phyloP scores from a whole-genome alignment of 2,329 filamentous ascomycete species.

The Herpomyces periplanetae region DNA sequence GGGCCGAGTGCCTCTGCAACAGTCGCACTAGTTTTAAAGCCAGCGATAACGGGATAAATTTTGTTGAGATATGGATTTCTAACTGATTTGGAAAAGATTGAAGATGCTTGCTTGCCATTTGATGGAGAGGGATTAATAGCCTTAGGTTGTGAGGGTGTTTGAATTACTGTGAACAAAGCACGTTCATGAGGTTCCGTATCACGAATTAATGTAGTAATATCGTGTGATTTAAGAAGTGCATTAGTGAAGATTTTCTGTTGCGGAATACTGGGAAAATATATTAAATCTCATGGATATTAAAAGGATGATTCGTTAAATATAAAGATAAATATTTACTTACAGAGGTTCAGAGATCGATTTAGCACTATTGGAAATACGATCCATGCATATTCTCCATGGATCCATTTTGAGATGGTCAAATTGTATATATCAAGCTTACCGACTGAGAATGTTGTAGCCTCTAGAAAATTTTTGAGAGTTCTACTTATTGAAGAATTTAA shows the following conservation, averaged over 20 bases:
- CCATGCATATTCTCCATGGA: no score
- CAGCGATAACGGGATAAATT: slow-evolving; percentile 2
- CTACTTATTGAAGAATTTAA: no score
- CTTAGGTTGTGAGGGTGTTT: slow-evolving; percentile 14
- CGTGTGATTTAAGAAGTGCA: slow-evolving; percentile 45
- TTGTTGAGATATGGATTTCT: slow-evolving; percentile 8
- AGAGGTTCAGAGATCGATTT: no score
- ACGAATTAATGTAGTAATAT: slow-evolving; percentile 74
- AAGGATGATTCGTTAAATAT: slow-evolving; percentile 2
- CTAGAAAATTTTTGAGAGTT: no score
- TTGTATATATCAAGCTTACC: no score
- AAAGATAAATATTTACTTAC: no score
- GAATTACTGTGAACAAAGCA: slow-evolving; percentile 65
- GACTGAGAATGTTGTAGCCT: no score
- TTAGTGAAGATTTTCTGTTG: slow-evolving; percentile 83
- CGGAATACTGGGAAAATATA: slow-evolving; percentile 22
- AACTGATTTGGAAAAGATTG: slow-evolving; percentile 8
- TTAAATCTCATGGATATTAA: slow-evolving; percentile 3
- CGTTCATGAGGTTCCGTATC: slow-evolving; percentile 83
- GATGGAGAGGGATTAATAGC: slow-evolving; percentile 9
- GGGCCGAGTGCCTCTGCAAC: slow-evolving; percentile 61
- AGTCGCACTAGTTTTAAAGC: background rate
- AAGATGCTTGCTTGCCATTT: slow-evolving; percentile 12
- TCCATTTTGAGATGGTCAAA: no score
- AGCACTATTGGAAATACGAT: no score